Percentiles rank a stretch among this genome's conserved stretches.
phyloP scores from a whole-genome alignment of 1,284 basidiomycete genomes.

The Albatrellus sp. region DNA sequence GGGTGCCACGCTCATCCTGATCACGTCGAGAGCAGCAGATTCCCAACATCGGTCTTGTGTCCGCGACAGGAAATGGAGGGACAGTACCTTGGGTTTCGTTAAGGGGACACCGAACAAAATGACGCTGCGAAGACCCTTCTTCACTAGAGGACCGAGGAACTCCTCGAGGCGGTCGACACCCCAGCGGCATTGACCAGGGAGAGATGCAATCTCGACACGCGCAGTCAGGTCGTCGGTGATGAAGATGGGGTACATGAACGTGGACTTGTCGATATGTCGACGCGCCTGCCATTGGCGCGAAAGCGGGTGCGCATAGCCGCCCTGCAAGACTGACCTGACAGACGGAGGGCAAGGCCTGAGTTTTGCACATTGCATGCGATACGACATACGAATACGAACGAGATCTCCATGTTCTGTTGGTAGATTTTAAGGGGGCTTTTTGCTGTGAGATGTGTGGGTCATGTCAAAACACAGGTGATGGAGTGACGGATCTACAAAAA shows the following conservation, averaged over 20 bases:
- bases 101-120: constrained; percentile 96
- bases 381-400: constrained; percentile 3
- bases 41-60: too few species aligned
- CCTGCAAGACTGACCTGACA: constrained; percentile 70
- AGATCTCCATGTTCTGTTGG: constrained; percentile 9
- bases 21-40: background rate
- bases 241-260: constrained; percentile 98
- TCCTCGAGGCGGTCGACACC: constrained; percentile 85
- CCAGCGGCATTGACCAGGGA: constrained; percentile 89
- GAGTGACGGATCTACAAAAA: too few species aligned
- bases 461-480: too few species aligned
- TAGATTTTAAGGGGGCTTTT: too few species aligned
- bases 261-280: constrained; percentile 69
- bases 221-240: constrained; percentile 88
- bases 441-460: too few species aligned
- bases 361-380: too few species aligned
- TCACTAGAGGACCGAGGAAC: constrained; percentile 80
- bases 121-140: constrained; percentile 85
- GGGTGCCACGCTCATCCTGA: constrained; percentile 74
- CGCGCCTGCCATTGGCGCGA: constrained; percentile 76
- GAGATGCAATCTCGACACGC: constrained; percentile 57
- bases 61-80: background rate
- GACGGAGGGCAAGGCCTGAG: background rate
- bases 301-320: constrained; percentile 85
- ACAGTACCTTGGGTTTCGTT: constrained; percentile 66